Conservation (phyloP, 1,139 yeast species). For the Pichia sp. region DNA sequence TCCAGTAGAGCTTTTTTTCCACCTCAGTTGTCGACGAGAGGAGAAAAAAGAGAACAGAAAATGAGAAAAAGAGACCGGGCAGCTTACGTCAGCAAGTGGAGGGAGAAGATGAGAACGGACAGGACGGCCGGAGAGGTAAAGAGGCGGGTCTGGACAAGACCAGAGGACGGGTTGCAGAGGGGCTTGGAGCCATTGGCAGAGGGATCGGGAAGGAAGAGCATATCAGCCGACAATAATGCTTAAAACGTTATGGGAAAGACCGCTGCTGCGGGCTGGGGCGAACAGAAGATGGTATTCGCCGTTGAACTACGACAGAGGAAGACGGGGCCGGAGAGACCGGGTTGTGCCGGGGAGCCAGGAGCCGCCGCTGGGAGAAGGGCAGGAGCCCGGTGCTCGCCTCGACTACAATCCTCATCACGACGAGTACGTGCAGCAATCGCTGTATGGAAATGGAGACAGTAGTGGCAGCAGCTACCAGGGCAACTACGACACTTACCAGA, state of each 20-base stretch:
- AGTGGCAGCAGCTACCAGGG: background rate
- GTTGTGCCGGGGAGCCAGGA: too few species aligned
- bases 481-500: background rate
- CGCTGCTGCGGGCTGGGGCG: background rate
- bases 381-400: background rate
- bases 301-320: conserved; percentile 15
- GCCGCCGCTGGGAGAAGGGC: too few species aligned
- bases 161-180: too few species aligned
- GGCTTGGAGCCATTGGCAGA: too few species aligned
- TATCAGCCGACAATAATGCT: background rate
- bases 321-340: conserved; percentile 1
- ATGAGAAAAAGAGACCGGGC: background rate
- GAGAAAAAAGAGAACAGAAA: too few species aligned
- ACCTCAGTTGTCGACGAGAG: background rate
- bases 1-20: too few species aligned
- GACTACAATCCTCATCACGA: background rate
- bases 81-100: conserved; percentile 1
- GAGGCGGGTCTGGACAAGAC: background rate
- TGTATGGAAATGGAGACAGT: background rate
- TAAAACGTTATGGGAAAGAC: background rate
- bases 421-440: background rate
- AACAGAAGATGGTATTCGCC: conserved; percentile 19
- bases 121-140: background rate
- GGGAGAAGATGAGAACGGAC: too few species aligned
- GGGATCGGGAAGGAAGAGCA: too few species aligned